A percentile compares a stretch with the other conserved stretches of the same genome.
These are phyloP conservation scores for Babesia sp. DNA, from an alignment of 169 alveolate genomes.

Conservation along the genomic window DNA sequence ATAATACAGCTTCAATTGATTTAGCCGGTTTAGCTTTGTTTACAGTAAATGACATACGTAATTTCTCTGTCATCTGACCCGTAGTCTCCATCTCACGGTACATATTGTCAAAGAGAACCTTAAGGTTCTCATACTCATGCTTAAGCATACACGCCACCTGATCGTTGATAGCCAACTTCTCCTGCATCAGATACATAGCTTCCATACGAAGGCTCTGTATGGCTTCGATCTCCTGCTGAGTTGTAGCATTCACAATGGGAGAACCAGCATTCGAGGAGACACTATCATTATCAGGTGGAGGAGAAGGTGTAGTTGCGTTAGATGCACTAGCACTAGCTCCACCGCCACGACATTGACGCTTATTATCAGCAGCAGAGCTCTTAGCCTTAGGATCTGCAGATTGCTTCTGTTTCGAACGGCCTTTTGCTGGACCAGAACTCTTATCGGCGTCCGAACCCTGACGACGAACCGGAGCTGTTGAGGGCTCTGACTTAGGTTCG, in stretches of 20 bases:
- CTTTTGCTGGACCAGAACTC: slow-evolving; percentile 17
- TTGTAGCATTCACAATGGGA: not conserved
- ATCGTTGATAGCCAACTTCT: slow-evolving; percentile 73
- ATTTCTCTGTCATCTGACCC: slow-evolving; percentile 71
- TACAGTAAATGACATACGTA: slow-evolving; percentile 38
- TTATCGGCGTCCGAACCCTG: slow-evolving; percentile 23
- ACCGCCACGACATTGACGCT: not conserved
- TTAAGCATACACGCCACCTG: slow-evolving; percentile 74
- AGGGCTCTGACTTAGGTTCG: not conserved
- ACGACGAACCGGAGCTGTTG: not conserved
- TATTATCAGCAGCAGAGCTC: not conserved
- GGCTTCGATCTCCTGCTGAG: slow-evolving; percentile 33
- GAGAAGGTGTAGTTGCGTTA: not conserved
- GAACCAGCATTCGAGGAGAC: no score
- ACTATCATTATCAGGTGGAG: no score
- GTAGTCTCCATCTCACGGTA: slow-evolving; percentile 74
- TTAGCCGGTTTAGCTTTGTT: slow-evolving; percentile 16
- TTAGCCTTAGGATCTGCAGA: slow-evolving; percentile 1
- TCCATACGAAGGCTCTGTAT: slow-evolving; percentile 66
- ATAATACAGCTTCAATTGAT: not conserved
- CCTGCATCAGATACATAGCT: slow-evolving; percentile 67
- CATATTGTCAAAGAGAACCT: slow-evolving; percentile 67
- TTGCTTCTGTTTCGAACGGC: slow-evolving; percentile 26
- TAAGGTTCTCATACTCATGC: slow-evolving; percentile 72
- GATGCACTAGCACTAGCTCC: not conserved